Percentiles rank a stretch among this genome's conserved stretches.
phyloP scores from a whole-genome alignment of 495 filamentous ascomycete genomes.

The Neurospora sp. region DNA sequence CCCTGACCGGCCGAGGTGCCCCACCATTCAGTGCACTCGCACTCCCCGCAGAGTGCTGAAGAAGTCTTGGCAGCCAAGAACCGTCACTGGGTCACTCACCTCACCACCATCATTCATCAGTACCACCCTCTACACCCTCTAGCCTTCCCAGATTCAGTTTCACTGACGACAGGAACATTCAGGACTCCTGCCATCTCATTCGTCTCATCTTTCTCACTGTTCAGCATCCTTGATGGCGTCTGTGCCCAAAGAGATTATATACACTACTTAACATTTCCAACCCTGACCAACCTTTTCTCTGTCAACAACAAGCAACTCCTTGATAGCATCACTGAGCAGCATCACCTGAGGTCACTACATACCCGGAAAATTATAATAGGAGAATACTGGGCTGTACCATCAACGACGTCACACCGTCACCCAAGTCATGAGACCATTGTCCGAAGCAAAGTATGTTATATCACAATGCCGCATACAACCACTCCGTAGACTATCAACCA shows the following conservation, averaged over 20 bases:
- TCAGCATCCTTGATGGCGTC: background rate
- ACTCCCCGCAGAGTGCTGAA: background rate
- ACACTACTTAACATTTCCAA: background rate
- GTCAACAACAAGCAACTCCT: background rate
- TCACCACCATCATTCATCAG: background rate
- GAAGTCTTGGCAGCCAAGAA: background rate
- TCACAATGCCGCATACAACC: background rate
- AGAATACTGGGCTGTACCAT: background rate
- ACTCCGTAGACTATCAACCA: background rate
- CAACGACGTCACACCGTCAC: background rate
- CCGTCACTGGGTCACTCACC: background rate
- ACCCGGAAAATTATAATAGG: background rate
- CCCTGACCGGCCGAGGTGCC: background rate
- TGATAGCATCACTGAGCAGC: background rate
- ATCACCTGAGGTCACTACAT: background rate
- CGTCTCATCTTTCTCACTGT: background rate
- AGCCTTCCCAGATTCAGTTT: background rate
- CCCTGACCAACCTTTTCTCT: background rate
- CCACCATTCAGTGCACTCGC: background rate
- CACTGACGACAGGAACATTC: background rate
- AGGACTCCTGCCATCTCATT: background rate
- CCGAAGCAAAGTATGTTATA: conserved; percentile 47
- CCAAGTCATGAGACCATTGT: conserved; percentile 49
- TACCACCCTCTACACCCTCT: background rate
- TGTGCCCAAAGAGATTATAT: background rate